Base-by-base conservation (phyloP, 2,329 filamentous ascomycete genomes). In the Lasiodiplodia theobromae region DNA sequence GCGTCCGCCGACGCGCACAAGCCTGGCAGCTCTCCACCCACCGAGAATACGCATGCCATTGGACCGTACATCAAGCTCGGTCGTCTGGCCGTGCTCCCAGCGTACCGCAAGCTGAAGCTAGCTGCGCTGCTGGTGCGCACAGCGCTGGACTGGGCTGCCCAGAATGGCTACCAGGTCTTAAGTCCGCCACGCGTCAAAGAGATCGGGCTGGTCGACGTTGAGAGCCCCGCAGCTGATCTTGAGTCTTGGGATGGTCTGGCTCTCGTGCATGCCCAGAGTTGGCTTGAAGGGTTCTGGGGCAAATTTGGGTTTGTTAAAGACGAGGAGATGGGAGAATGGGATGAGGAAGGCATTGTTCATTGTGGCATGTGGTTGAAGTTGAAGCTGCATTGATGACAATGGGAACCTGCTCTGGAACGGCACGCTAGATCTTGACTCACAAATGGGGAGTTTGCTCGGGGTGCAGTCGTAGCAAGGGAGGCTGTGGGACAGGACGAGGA, bases 51-150 rank as follows among this genome's bases (percentile, higher is more conserved):
- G 7, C 31, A 34, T 34, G 37, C 51, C 7, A 76, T 82, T 44
- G 93, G 96, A 75, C 89, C 92, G 0, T 97, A 95, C 78, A 84
- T 97, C 71, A 96, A 95, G 80, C 81, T 97, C 1, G 93, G 93
- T 6, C 87, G 93, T 0, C 83, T 97, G 34, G 92, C 93, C 0
- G 90, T 96, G 0, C 72, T 92, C 16, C 81, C 84, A 10, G 83
- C 87, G 25, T 92, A 88, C 76, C 87, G 93, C 37, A 88, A 89
- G 0, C 84, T 86, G 70, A 87, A 88, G 12, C 82, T 96, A 37
- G 89, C 88, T 0, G 85, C 84, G 64, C 80, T 89, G 68, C 82
- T 97, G 25, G 87, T 96, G 73, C 85, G 88, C 67, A 86, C 86
- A 0, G 91, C 89, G 0, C 78, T 94, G 44, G 79, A 82, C n/a